phyloP scores from a whole-genome alignment of 108 stramenopile species.

The Nitzschia sp. region DNA sequence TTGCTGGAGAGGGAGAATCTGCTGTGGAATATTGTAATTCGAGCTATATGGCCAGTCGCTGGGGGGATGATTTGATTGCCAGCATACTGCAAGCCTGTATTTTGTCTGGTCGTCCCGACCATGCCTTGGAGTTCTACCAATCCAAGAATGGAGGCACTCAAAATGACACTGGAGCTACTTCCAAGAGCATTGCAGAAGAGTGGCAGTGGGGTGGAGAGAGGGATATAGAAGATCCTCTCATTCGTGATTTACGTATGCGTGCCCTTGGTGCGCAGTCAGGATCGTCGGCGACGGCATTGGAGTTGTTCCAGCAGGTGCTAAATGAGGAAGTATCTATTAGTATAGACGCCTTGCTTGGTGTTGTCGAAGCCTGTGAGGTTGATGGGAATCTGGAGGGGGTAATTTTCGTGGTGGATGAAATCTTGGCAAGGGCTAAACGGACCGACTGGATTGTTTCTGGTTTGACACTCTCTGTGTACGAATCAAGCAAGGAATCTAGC shows the following conservation, averaged over 20 bases:
- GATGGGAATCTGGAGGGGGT: slow-evolving; percentile 63
- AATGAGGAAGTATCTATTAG: slow-evolving; percentile 58
- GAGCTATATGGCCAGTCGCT: slow-evolving; percentile 24
- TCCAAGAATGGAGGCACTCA: background rate
- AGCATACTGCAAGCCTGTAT: slow-evolving; percentile 70
- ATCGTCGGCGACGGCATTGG: slow-evolving; percentile 35
- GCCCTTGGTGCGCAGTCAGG: slow-evolving; percentile 29
- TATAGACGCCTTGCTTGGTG: slow-evolving; percentile 51
- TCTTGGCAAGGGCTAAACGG: slow-evolving; percentile 23
- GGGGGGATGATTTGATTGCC: slow-evolving; percentile 54
- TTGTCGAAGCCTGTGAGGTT: slow-evolving; percentile 57
- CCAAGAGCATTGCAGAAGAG: slow-evolving; percentile 22
- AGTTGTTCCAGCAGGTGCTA: slow-evolving; percentile 44
- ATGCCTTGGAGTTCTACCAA: slow-evolving; percentile 50
- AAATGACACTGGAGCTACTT: background rate
- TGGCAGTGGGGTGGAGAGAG: slow-evolving; percentile 76
- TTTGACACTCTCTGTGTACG: slow-evolving; percentile 1
- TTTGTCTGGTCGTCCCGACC: slow-evolving; percentile 38
- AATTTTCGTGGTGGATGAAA: slow-evolving; percentile 34
- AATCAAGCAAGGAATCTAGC: background rate
- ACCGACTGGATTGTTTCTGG: slow-evolving; percentile 32
- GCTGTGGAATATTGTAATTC: slow-evolving; percentile 53
- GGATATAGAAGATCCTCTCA: slow-evolving; percentile 52
- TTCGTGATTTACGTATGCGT: slow-evolving; percentile 64
- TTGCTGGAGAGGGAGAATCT: slow-evolving; percentile 62